phyloP scores from a whole-genome alignment of 768 basidiomycete genomes.

The Lactarius sp. region DNA sequence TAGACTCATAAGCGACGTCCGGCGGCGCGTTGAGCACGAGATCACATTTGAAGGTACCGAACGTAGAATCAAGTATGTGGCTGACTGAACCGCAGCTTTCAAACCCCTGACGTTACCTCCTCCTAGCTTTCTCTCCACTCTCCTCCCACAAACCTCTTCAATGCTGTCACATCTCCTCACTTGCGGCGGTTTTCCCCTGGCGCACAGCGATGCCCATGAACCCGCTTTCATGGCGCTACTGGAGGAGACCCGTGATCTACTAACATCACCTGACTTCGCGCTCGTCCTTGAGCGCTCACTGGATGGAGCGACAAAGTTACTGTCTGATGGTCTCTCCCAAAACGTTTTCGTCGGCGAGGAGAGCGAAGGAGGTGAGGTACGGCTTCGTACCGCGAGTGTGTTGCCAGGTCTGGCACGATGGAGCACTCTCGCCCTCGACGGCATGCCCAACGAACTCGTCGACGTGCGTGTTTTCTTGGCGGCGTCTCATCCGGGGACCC shows the following conservation, averaged over 20 bases:
- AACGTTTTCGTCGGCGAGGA: conserved; percentile 50
- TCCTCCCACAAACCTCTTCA: conserved; percentile 71
- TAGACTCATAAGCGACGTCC: conserved; percentile 63
- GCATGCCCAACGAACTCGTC: conserved; percentile 72
- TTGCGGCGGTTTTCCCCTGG: conserved; percentile 50
- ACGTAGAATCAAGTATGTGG: conserved; percentile 48
- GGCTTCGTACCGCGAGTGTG: conserved; percentile 70
- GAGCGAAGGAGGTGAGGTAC: conserved; percentile 36
- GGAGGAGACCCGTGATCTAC: conserved; percentile 56
- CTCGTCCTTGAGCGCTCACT: conserved; percentile 68
- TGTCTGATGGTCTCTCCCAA: conserved; percentile 59
- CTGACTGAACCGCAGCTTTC: conserved; percentile 2
- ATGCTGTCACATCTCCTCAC: conserved; percentile 63
- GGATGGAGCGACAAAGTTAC: conserved; percentile 58
- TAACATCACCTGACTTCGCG: conserved; percentile 66
- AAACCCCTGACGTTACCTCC: conserved; percentile 4
- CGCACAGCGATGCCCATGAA: conserved; percentile 36
- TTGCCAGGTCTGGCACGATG: conserved; percentile 77
- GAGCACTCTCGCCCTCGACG: conserved; percentile 63
- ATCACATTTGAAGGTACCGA: conserved; percentile 56
- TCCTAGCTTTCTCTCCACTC: conserved; percentile 61
- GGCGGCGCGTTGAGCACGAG: conserved; percentile 71
- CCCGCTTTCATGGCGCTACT: conserved; percentile 60
- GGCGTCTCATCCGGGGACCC: background rate
- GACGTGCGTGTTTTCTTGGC: conserved; percentile 52